These are phyloP conservation scores for Sequoia sempervirens DNA, from an alignment of 75 land plant genomes.

Conservation along the genomic window DNA sequence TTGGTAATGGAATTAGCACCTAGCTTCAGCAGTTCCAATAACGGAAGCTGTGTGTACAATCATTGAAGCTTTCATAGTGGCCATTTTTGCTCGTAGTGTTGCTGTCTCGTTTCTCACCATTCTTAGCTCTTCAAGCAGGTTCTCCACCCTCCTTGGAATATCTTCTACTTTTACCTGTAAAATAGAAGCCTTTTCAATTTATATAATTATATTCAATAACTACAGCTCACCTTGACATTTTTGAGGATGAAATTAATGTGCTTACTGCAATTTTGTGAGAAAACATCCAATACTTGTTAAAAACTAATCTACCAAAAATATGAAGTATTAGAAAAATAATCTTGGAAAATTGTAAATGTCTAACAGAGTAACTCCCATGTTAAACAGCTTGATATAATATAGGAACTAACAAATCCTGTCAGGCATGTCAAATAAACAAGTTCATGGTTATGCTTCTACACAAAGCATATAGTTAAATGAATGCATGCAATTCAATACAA, in stretches of 20 bases:
- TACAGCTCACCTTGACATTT: neutral
- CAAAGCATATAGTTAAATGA: neutral
- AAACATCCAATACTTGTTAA: neutral
- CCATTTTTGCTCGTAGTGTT: constrained; percentile 48
- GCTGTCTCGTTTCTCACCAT: constrained; percentile 55
- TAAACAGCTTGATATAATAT: neutral
- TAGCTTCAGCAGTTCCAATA: constrained; percentile 53
- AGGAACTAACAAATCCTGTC: neutral
- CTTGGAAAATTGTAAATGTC: neutral
- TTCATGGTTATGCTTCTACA: neutral
- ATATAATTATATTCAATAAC: neutral
- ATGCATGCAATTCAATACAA: neutral
- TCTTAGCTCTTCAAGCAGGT: constrained; percentile 70
- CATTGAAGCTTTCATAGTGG: constrained; percentile 65
- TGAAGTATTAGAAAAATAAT: neutral
- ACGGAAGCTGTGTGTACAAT: constrained; percentile 44
- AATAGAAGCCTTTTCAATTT: neutral
- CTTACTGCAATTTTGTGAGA: neutral
- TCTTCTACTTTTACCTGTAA: constrained; percentile 88
- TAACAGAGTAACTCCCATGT: neutral
- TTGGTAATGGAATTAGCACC: constrained; percentile 31
- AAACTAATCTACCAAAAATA: neutral
- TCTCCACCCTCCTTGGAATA: constrained; percentile 53
- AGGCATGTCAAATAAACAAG: neutral
- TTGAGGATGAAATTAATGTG: neutral